Conservation (phyloP, 108 stramenopile genomes). For the Pelagomonas calceolata region DNA sequence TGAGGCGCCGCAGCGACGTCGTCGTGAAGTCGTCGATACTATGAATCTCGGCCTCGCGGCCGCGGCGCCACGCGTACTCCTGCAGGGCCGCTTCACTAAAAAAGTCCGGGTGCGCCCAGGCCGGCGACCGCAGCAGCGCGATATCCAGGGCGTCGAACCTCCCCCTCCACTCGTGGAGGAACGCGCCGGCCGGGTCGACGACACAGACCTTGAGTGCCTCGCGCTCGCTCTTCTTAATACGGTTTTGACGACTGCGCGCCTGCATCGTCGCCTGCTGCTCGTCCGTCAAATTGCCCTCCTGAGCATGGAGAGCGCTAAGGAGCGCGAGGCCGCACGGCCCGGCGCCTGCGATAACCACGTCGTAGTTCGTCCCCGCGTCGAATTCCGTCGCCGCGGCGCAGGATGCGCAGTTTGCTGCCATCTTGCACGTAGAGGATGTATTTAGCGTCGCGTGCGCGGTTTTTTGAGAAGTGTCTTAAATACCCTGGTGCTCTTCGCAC, state of each 20-base stretch:
- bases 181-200: constrained; percentile 41
- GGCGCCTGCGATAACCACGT: constrained; percentile 54
- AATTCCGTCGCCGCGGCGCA: too few relatives aligned
- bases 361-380: too few relatives aligned
- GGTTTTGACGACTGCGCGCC: too few relatives aligned
- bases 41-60: constrained; percentile 43
- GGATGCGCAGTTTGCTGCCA: too few relatives aligned
- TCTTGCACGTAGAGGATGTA: too few relatives aligned
- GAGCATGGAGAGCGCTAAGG: constrained; percentile 44
- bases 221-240: constrained; percentile 7
- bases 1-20: constrained; percentile 30
- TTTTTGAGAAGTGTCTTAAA: too few relatives aligned
- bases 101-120: constrained; percentile 52
- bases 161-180: constrained; percentile 41
- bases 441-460: too few relatives aligned
- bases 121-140: constrained; percentile 48
- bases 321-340: constrained; percentile 51
- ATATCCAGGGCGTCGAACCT: constrained; percentile 46
- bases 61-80: constrained; percentile 40
- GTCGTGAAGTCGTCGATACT: constrained; percentile 36
- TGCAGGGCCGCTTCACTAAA: constrained; percentile 46
- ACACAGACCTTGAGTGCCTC: constrained; percentile 30
- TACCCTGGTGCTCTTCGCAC: too few relatives aligned
- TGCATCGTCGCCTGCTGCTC: constrained; percentile 22
- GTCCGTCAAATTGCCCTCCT: constrained; percentile 33